Percentiles rank a stretch among this genome's conserved stretches.
phyloP scores from a whole-genome alignment of 495 filamentous ascomycete species.

The Podospora pseudopauciseta region DNA sequence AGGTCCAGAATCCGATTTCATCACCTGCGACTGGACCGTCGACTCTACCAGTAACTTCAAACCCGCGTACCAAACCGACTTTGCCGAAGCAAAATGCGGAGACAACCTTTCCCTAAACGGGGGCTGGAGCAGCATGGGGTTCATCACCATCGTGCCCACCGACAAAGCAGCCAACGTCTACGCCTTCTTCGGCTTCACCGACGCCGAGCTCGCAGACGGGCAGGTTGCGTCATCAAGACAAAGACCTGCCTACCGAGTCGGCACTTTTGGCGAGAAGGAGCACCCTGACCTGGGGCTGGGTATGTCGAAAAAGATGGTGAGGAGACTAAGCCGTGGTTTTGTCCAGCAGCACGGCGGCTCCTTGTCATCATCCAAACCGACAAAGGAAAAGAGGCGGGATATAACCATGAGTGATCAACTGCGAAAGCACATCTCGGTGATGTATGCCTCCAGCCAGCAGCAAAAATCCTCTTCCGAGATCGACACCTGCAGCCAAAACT shows the following conservation, averaged over 20 bases:
- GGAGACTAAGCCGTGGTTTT: neutral
- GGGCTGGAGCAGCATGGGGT: conserved; percentile 23
- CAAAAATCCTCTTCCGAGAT: too few species aligned
- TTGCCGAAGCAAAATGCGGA: conserved; percentile 13
- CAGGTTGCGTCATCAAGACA: neutral
- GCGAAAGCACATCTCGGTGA: too few species aligned
- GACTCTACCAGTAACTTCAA: neutral
- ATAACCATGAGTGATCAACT: too few species aligned
- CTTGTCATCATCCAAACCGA: too few species aligned
- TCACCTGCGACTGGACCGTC: conserved; percentile 19
- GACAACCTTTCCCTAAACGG: conserved; percentile 24
- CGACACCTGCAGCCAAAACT: too few species aligned
- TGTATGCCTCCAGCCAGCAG: too few species aligned
- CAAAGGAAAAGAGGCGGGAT: too few species aligned
- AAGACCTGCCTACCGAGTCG: conserved; percentile 13
- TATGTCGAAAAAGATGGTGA: neutral
- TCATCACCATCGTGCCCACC: conserved; percentile 26
- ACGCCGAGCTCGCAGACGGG: conserved; percentile 18
- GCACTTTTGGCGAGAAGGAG: neutral
- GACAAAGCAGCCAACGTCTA: conserved; percentile 7
- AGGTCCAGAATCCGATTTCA: neutral
- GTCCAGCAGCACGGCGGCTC: too few species aligned
- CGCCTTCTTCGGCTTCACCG: conserved; percentile 30
- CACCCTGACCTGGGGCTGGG: neutral
- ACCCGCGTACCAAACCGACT: conserved; percentile 20